Conservation (phyloP, 139 green algal genomes). For the Coccomyxa sp. region DNA sequence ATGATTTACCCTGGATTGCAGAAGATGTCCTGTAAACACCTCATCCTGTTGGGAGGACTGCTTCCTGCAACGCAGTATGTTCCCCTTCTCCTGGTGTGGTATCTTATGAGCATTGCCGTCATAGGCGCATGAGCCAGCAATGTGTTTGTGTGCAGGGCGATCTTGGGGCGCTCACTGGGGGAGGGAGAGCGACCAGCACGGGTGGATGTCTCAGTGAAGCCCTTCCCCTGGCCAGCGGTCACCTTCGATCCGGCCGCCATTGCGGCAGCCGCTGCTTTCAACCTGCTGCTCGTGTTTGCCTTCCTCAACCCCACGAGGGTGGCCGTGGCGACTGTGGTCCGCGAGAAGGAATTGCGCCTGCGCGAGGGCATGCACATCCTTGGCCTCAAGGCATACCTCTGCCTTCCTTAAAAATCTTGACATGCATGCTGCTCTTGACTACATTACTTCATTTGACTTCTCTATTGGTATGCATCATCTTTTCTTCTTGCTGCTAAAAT, state of each 20-base stretch:
- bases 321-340: constrained; percentile 54
- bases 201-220: constrained; percentile 24
- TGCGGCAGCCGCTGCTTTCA: constrained; percentile 58
- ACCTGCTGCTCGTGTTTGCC: constrained; percentile 69
- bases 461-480: background rate
- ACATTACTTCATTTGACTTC: background rate
- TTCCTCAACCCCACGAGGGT: constrained; percentile 51
- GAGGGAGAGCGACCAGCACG: background rate
- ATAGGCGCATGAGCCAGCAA: background rate
- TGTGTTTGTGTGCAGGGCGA: constrained; percentile 10
- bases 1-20: too few relatives aligned
- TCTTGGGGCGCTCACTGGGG: constrained; percentile 11
- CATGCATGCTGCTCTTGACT: background rate
- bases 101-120: too few relatives aligned
- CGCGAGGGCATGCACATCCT: constrained; percentile 74
- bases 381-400: constrained; percentile 38
- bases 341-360: constrained; percentile 78
- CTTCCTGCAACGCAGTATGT: too few relatives aligned
- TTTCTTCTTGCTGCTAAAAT: too few relatives aligned
- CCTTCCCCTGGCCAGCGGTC: constrained; percentile 69
- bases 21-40: too few relatives aligned
- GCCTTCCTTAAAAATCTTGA: background rate
- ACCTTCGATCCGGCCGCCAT: constrained; percentile 38
- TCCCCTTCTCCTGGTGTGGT: too few relatives aligned
- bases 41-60: too few relatives aligned